These are phyloP conservation scores for Diaporthe destruens DNA, from an alignment of 2,329 filamentous ascomycete species.

Conservation along the genomic window DNA sequence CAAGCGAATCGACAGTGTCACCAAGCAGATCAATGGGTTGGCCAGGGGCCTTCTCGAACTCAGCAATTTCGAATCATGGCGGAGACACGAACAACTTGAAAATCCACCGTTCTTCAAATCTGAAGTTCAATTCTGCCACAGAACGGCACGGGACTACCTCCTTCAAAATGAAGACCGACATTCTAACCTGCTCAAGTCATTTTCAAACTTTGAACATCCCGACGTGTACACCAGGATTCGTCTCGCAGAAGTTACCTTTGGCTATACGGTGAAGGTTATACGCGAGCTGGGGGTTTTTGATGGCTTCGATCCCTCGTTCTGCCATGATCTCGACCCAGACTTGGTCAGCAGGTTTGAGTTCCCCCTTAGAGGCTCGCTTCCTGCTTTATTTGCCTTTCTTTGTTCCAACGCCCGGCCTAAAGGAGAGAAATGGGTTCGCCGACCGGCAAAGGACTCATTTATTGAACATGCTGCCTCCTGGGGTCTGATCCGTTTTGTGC, in stretches of 20 bases:
- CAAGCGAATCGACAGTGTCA: neutral
- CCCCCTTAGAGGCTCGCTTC: neutral
- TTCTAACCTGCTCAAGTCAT: neutral
- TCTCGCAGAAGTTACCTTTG: neutral
- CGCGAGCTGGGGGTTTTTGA: rapidly evolving
- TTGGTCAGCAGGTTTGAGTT: neutral
- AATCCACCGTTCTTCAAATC: neutral
- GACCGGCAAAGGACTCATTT: neutral
- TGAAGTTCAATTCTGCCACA: neutral
- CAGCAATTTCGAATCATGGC: too few species aligned
- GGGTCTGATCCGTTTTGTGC: neutral
- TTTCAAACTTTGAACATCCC: neutral
- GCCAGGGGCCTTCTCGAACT: neutral
- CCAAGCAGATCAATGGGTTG: neutral
- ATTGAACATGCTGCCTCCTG: neutral
- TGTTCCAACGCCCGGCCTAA: too few species aligned
- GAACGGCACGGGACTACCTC: neutral
- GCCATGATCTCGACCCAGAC: neutral
- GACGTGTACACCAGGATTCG: neutral
- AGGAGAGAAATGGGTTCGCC: too few species aligned
- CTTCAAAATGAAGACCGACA: neutral
- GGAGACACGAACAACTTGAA: too few species aligned
- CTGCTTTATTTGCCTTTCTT: too few species aligned
- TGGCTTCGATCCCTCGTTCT: neutral
- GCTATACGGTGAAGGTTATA: neutral